Evolutionary conservation across 208 protist species (phyloP), one percentile per base, ranked within the genome.

Genomic region (Leptomonas seymouri): DNA sequence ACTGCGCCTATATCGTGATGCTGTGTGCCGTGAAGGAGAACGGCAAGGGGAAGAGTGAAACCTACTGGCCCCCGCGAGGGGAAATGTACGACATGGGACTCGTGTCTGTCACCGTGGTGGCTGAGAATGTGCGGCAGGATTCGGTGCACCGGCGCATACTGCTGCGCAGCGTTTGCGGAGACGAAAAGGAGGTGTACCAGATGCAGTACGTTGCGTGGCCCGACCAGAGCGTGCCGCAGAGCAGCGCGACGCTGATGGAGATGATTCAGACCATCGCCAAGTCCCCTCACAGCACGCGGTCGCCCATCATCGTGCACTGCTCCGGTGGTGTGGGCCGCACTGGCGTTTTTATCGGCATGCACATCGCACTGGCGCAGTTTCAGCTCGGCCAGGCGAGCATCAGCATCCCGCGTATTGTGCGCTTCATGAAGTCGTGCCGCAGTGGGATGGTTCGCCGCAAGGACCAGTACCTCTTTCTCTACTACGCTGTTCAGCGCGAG

Each of bases 281-380:
- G 56, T 86, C 71, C 11, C 74, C 72, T 25, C 62, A 64, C 49
- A 86, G 81, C 71, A 71, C 81, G 14, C 69, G 81, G 46, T 71
- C 71, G 23, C 88, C 88, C 14, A 89, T 93, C 50, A 65, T 93
- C 18, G 89, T 96, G 54, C 91, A 96, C 75, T 96, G 91, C 70
- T 91, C 84, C n/a, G 91, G 87, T 41, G 91, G 91, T 21, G 82
- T 96, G 20, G 91, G 91, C n/a, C 84, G 91, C 27, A 96, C 91
- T 20, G 90, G 90, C 28, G 86, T 93, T n/a, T 95, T 95, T 48
- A 90, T 95, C 56, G 82, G 73, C 51, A 71, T 95, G 68, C 91
- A 96, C 76, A 71, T 93, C 25, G 67, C 76, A 3, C 80, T 93
- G 25, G 84, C 81, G 4, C 82, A 91, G 77, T 91, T 95, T 69